Evolutionary conservation across 192 early-diverging fungal species (phyloP).

Genomic region (Rhizoclosmatium globosum): DNA sequence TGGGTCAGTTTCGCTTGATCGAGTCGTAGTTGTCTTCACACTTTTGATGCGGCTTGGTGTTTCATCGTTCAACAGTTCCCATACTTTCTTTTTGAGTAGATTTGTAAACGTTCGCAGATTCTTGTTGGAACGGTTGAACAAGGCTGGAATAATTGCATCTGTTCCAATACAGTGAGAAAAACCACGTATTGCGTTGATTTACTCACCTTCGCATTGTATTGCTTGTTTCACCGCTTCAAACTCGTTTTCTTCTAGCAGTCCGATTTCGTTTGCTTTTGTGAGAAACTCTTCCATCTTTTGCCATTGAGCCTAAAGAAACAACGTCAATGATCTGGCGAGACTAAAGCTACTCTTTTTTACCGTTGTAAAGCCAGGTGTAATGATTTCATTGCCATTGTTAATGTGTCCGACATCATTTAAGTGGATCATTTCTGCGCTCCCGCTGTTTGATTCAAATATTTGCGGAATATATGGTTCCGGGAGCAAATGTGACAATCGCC

Average conservation of each 20-base stretch:
- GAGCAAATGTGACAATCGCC: neutral
- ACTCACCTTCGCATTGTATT: neutral
- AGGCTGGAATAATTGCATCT: neutral
- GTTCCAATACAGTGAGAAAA: neutral
- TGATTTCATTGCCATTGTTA: too few species aligned
- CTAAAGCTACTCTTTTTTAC: too few species aligned
- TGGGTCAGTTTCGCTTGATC: too few species aligned
- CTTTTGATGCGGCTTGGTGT: neutral
- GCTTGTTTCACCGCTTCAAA: neutral
- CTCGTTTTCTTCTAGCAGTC: neutral
- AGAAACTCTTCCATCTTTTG: constrained; percentile 15
- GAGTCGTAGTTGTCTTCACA: neutral
- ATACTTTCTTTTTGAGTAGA: neutral
- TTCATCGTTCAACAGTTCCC: neutral
- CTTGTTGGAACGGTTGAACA: neutral
- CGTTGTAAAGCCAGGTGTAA: too few species aligned
- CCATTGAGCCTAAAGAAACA: neutral
- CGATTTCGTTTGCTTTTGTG: neutral
- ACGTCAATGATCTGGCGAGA: too few species aligned
- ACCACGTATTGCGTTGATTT: too few species aligned
- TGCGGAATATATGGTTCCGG: neutral
- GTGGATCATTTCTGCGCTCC: too few species aligned
- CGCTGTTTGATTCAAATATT: neutral
- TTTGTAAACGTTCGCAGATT: neutral
- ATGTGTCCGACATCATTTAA: too few species aligned